Conservation (phyloP, 1,284 basidiomycete species). For the Earliella scabrosa region DNA sequence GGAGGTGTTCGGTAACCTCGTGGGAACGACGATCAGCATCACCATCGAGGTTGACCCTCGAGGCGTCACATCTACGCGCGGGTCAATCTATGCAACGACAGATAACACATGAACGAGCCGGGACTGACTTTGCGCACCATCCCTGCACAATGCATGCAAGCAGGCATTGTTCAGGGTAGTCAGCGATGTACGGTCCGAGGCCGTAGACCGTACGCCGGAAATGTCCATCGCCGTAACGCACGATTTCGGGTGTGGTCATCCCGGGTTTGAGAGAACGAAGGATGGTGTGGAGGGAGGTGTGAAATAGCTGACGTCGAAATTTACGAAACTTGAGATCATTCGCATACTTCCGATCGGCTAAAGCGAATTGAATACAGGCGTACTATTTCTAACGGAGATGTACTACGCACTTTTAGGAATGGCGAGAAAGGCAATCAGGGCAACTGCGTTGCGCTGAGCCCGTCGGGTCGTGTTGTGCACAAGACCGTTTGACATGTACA, state of each 20-base stretch:
- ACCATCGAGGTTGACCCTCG: constrained; percentile 15
- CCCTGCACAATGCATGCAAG: constrained; percentile 29
- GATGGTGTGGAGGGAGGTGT: constrained; percentile 22
- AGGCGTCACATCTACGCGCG: constrained; percentile 22
- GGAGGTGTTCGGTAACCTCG: not conserved
- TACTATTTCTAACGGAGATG: too few species aligned
- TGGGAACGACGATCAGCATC: too few species aligned
- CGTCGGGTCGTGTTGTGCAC: constrained; percentile 24
- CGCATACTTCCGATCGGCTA: not conserved
- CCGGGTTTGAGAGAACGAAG: constrained; percentile 10
- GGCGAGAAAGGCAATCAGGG: constrained; percentile 24
- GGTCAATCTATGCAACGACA: too few species aligned
- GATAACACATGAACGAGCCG: too few species aligned
- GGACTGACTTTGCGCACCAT: constrained; percentile 33
- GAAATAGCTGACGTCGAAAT: constrained; percentile 24
- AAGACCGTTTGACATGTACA: constrained; percentile 25
- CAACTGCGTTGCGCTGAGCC: constrained; percentile 22
- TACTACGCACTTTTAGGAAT: constrained; percentile 28
- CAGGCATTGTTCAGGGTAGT: constrained; percentile 35
- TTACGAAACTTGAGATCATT: constrained; percentile 6
- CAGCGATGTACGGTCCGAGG: constrained; percentile 34
- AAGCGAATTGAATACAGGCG: not conserved
- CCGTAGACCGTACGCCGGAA: constrained; percentile 28
- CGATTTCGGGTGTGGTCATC: constrained; percentile 29
- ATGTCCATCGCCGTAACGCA: constrained; percentile 29